phyloP scores from a whole-genome alignment of 768 basidiomycete genomes.

The Calocybe indica region DNA sequence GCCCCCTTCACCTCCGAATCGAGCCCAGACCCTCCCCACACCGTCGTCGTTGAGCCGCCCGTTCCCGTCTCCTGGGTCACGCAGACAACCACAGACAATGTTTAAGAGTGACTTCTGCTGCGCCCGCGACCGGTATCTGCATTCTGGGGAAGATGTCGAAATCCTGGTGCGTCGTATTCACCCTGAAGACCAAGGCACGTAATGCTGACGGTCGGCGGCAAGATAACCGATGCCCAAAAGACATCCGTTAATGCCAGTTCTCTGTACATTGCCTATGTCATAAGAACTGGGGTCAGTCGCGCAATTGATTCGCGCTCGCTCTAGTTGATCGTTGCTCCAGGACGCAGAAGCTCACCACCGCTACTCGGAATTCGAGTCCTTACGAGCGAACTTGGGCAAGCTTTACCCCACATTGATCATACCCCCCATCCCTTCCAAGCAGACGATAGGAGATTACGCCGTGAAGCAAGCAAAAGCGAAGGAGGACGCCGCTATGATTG shows the following conservation, averaged over 20 bases:
- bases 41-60: conserved; percentile 37
- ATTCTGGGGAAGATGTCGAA: conserved; percentile 79
- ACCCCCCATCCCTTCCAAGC: conserved; percentile 96
- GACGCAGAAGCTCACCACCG: conserved; percentile 78
- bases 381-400: conserved; percentile 75
- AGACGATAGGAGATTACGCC: conserved; percentile 93
- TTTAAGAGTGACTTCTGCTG: conserved; percentile 80
- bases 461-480: conserved; percentile 96
- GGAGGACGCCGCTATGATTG: conserved; percentile 90
- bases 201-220: neutral
- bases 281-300: conserved; percentile 69
- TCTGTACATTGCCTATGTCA: conserved; percentile 93
- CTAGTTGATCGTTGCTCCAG: conserved; percentile 31
- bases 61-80: conserved; percentile 54
- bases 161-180: conserved; percentile 50
- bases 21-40: conserved; percentile 43
- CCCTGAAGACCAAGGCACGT: neutral
- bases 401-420: conserved; percentile 96
- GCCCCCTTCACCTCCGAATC: conserved; percentile 50
- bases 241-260: conserved; percentile 83
- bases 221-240: conserved; percentile 97
- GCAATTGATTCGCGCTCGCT: conserved; percentile 1
- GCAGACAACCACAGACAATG: conserved; percentile 43
- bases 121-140: conserved; percentile 65
- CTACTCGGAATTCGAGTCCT: conserved; percentile 96